Conservation (phyloP, 2,329 filamentous ascomycete genomes). For the Colletotrichum acutatum region DNA sequence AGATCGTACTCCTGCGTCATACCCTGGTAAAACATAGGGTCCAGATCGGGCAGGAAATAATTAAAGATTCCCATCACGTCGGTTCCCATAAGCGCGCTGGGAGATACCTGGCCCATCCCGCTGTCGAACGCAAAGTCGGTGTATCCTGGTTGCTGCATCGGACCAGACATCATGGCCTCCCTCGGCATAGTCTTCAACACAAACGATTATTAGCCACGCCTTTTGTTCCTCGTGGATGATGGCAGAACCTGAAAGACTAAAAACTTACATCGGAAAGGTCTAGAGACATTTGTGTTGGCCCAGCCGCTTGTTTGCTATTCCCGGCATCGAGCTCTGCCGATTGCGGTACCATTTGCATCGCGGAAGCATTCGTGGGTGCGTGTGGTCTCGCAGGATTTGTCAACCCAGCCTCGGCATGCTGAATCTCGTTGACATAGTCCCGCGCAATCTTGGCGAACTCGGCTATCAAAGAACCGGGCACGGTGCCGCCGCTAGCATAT, state of each 20-base stretch:
- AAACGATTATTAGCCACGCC: background rate
- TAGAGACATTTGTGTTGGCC: background rate
- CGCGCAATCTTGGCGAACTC: slow-evolving; percentile 55
- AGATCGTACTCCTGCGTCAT: slow-evolving; percentile 2
- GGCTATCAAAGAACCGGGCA: slow-evolving; percentile 49
- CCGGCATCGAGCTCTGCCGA: background rate
- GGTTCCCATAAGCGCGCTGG: slow-evolving; percentile 34
- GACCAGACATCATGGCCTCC: background rate
- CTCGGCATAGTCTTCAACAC: background rate
- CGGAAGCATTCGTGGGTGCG: background rate
- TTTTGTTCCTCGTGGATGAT: background rate
- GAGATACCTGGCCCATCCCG: slow-evolving; percentile 1
- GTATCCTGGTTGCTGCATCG: slow-evolving; percentile 14
- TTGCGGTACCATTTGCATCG: background rate
- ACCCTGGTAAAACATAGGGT: slow-evolving; percentile 38
- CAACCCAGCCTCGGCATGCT: slow-evolving; percentile 10
- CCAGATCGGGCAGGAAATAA: slow-evolving; percentile 39
- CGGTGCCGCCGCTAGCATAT: slow-evolving; percentile 47
- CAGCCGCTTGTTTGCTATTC: background rate
- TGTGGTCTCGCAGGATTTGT: background rate
- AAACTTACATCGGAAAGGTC: slow-evolving; percentile 1
- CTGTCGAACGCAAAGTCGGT: slow-evolving; percentile 36
- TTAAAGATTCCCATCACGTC: slow-evolving; percentile 43
- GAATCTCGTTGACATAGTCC: slow-evolving; percentile 48
- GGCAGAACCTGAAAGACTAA: no score